These are phyloP conservation scores for Pythium guiyangense DNA, from an alignment of 352 stramenopile genomes.

Conservation along the genomic window DNA sequence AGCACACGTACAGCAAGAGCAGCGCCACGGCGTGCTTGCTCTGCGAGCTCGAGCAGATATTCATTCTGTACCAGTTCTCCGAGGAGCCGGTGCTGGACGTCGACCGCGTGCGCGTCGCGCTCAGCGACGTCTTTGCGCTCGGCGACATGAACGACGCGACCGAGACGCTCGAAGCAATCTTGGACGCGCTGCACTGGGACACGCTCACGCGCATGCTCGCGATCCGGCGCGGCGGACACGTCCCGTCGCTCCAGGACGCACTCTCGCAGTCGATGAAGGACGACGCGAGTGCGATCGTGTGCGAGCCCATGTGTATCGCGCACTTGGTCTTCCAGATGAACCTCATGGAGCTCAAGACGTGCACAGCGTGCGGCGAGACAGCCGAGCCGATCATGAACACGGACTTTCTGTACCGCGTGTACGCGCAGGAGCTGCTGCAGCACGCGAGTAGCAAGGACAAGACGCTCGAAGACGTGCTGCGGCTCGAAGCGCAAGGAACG, in stretches of 20 bases:
- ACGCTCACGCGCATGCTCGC: conserved; percentile 73
- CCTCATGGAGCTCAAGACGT: conserved; percentile 78
- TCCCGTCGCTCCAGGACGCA: conserved; percentile 15
- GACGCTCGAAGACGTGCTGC: conserved; percentile 59
- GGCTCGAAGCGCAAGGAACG: conserved; percentile 40
- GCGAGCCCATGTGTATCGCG: conserved; percentile 74
- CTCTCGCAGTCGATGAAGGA: conserved; percentile 48
- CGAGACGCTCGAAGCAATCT: conserved; percentile 76
- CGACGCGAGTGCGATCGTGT: conserved; percentile 64
- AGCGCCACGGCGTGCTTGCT: conserved; percentile 43
- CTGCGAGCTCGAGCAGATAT: conserved; percentile 83
- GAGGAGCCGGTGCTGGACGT: conserved; percentile 73
- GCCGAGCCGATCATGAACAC: conserved; percentile 79
- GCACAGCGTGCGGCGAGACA: conserved; percentile 50
- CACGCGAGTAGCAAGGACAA: conserved; percentile 12
- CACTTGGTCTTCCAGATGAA: conserved; percentile 86
- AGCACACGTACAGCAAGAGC: not conserved
- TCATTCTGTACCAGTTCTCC: conserved; percentile 81
- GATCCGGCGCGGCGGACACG: conserved; percentile 23
- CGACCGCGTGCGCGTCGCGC: conserved; percentile 60
- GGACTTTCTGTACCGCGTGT: conserved; percentile 81
- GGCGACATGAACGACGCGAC: conserved; percentile 87
- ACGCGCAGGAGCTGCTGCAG: conserved; percentile 62
- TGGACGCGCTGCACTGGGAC: conserved; percentile 74
- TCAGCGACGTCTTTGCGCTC: conserved; percentile 59